These are phyloP conservation scores for Boletus sp. DNA, from an alignment of 768 basidiomycete species.

Conservation along the genomic window DNA sequence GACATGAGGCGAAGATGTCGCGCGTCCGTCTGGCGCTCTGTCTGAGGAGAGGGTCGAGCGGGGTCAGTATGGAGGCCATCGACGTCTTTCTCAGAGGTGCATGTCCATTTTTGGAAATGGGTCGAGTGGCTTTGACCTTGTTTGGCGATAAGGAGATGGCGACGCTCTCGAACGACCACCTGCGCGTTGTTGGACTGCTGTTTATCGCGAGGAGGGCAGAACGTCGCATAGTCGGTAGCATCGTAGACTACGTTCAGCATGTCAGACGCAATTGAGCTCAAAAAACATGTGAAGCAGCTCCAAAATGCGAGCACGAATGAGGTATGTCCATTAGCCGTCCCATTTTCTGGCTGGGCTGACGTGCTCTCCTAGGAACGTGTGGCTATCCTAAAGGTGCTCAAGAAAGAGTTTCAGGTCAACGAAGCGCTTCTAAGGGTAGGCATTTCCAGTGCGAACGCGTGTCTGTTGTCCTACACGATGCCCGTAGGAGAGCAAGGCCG, in stretches of 20 bases:
- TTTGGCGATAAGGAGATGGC: conserved; percentile 12
- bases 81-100: neutral
- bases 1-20: conserved; percentile 63
- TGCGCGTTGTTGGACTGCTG: neutral
- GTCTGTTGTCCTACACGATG: neutral
- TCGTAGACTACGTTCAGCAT: conserved; percentile 21
- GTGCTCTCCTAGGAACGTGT: conserved; percentile 53
- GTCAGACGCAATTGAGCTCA: conserved; percentile 56
- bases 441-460: conserved; percentile 21
- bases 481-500: conserved; percentile 82
- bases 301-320: conserved; percentile 55
- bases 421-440: conserved; percentile 73
- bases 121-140: conserved; percentile 8
- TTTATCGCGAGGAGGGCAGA: neutral
- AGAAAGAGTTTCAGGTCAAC: conserved; percentile 64
- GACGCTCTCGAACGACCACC: neutral
- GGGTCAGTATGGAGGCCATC: conserved; percentile 44
- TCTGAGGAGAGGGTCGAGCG: conserved; percentile 63
- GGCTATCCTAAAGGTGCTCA: conserved; percentile 57
- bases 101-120: conserved; percentile 8
- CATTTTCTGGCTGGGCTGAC: neutral
- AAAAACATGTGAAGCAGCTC: conserved; percentile 76
- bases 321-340: conserved; percentile 39
- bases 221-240: conserved; percentile 16
- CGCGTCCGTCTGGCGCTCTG: conserved; percentile 68